Base-by-base conservation (phyloP, 805 yeast genomes). In the Myxozyma mucilagina region DNA sequence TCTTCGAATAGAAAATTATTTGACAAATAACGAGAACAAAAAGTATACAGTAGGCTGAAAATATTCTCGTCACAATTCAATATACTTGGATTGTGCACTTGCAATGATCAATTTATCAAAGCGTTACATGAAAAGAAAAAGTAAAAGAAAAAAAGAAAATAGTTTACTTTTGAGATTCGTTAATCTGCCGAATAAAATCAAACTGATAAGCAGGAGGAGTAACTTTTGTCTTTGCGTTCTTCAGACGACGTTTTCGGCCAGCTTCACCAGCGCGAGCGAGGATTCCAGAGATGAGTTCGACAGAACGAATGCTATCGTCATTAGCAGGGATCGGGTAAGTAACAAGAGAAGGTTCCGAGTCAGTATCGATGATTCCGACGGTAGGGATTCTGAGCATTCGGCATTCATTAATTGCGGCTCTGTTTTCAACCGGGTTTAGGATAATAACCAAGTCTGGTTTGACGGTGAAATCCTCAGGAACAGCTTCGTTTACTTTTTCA, bases 271-370 rank as follows among this genome's bases (percentile, higher is more conserved):
- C 92, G 71, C 82, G 86, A 24, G 94, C 86, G 63, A 94, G 79
- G 18, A 92, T 86, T 61, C 98, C 97, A 57, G 85, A 77, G 68
- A 94, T 82, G 66, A 94, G 78, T 65, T 89, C 87, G 9, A 87
- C 84, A 7, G 96, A 83, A 74, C 99, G 83, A 60, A 84, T 77
- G 7, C 96, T 87, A 73, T 92, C 97, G 73, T 94, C 98, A 73
- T 94, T 94, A 65, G 96, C 96, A 16, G 98, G 98, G 67, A 94
- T 89, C 54, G 98, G 96, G 72, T 94, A 94, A 1, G 97, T 90
- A 56, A 93, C 89, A 68, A 87, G 77, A 14, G 89, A 83, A 8
- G 97, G 96, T 72, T 94, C 97, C 73, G 88, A 85, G 75, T 94
- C 93, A 24, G 98, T 92, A 76, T 94, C 99, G 64, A 94, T 85